Conservation (phyloP, 169 alveolate species). For the Perkinsus olseni region DNA sequence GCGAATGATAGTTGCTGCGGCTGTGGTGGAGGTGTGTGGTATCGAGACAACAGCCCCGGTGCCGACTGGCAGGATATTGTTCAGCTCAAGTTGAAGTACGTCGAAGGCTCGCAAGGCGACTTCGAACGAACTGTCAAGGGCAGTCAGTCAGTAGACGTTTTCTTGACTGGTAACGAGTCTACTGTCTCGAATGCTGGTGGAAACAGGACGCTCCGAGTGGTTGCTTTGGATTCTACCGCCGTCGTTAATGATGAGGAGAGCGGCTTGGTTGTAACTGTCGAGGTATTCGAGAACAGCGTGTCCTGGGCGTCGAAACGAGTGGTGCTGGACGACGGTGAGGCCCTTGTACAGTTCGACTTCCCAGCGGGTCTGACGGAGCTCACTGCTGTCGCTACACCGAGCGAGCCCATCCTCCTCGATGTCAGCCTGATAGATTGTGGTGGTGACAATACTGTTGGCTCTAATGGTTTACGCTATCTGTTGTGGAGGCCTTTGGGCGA, state of each 20-base stretch:
- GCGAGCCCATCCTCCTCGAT: neutral
- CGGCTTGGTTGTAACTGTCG: neutral
- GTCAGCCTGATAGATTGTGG: neutral
- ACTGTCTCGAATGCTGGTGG: neutral
- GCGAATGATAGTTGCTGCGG: neutral
- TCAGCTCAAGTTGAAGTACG: neutral
- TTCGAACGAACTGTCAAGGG: neutral
- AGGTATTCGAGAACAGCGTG: neutral
- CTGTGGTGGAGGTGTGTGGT: neutral
- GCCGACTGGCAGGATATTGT: neutral
- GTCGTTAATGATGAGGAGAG: neutral
- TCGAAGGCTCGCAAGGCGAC: neutral
- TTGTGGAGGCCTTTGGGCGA: neutral
- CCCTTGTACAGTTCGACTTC: neutral
- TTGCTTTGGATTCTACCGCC: neutral
- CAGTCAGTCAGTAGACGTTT: neutral
- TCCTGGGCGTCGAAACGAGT: neutral
- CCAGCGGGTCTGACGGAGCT: neutral
- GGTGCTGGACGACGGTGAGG: neutral
- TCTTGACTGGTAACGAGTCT: neutral
- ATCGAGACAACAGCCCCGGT: neutral
- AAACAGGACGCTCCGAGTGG: neutral
- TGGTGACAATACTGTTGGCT: neutral
- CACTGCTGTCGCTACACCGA: neutral
- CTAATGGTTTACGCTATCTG: neutral